Conservation (phyloP, 495 filamentous ascomycete genomes). For the Rostrohypoxylon terebratum region DNA sequence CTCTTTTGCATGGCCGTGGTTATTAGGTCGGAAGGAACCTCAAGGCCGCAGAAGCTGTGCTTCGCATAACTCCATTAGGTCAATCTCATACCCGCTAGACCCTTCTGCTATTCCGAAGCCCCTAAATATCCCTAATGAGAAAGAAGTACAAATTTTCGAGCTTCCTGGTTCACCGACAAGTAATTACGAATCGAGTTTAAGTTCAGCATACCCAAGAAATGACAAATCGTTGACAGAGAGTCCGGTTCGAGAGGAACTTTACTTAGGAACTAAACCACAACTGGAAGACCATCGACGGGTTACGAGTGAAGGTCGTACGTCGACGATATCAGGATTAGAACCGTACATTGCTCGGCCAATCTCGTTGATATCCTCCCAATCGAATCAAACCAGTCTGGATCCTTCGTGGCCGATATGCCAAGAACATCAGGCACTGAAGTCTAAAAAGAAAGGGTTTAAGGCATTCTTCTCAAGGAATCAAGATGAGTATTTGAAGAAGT, state of each 20-base stretch:
- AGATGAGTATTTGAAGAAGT: constrained; percentile 20
- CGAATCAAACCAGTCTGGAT: not conserved
- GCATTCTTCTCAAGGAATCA: not conserved
- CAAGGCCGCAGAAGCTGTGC: not conserved
- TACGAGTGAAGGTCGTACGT: not conserved
- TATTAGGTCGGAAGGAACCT: not conserved
- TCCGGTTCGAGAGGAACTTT: not conserved
- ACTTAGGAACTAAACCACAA: not conserved
- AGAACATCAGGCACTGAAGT: constrained; percentile 8
- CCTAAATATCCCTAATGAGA: not conserved
- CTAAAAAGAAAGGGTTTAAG: constrained; percentile 6
- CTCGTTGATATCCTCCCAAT: not conserved
- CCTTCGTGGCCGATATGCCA: constrained; percentile 17
- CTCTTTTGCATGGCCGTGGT: no score
- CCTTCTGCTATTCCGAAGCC: not conserved
- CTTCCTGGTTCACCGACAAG: no score
- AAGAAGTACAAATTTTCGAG: not conserved
- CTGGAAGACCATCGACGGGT: not conserved
- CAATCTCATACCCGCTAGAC: not conserved
- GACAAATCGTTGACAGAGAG: not conserved
- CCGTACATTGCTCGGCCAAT: no score
- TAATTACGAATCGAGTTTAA: not conserved
- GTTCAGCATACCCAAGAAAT: not conserved
- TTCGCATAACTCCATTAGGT: not conserved
- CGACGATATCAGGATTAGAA: not conserved